These are phyloP conservation scores for Xylaria sp. DNA, from an alignment of 2,329 filamentous ascomycete species.

Conservation along the genomic window DNA sequence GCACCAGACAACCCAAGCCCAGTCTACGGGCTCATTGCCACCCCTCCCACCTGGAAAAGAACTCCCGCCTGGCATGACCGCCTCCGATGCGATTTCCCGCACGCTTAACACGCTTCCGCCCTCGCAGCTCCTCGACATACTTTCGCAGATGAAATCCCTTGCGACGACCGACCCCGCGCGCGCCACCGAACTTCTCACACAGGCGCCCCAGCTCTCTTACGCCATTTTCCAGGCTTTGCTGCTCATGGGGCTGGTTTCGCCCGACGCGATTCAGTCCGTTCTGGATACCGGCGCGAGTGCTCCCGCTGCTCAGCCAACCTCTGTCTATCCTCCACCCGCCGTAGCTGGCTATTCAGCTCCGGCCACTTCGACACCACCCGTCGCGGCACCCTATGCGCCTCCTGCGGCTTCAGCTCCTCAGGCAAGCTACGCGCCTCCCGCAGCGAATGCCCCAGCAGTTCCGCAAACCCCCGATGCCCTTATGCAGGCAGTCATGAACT, in stretches of 20 bases:
- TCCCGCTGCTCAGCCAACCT: slow-evolving; percentile 34
- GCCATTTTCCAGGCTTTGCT: slow-evolving; percentile 93
- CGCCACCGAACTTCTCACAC: slow-evolving; percentile 77
- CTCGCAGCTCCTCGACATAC: slow-evolving; percentile 84
- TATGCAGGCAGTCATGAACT: slow-evolving; percentile 72
- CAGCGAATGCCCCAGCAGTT: slow-evolving; percentile 33
- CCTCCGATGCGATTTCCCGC: slow-evolving; percentile 84
- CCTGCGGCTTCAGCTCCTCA: slow-evolving; percentile 35
- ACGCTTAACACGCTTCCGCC: slow-evolving; percentile 83
- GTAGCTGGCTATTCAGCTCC: slow-evolving; percentile 36
- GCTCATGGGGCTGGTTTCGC: slow-evolving; percentile 87
- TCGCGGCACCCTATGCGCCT: slow-evolving; percentile 42
- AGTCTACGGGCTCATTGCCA: slow-evolving; percentile 56
- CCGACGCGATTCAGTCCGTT: slow-evolving; percentile 73
- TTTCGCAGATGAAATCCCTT: slow-evolving; percentile 89
- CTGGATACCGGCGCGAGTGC: slow-evolving; percentile 54
- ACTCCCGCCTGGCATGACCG: slow-evolving; percentile 73
- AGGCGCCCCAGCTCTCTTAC: slow-evolving; percentile 88
- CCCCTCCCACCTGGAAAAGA: slow-evolving; percentile 81
- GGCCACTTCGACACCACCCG: slow-evolving; percentile 45
- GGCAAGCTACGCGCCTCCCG: slow-evolving; percentile 39
- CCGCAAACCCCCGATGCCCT: slow-evolving; percentile 63
- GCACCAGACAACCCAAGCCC: slow-evolving; percentile 32
- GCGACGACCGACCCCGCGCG: slow-evolving; percentile 76
- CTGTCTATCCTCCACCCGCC: slow-evolving; percentile 34